Conservation (phyloP, 2,329 filamentous ascomycete genomes). For the Nannizzia gypsea region DNA sequence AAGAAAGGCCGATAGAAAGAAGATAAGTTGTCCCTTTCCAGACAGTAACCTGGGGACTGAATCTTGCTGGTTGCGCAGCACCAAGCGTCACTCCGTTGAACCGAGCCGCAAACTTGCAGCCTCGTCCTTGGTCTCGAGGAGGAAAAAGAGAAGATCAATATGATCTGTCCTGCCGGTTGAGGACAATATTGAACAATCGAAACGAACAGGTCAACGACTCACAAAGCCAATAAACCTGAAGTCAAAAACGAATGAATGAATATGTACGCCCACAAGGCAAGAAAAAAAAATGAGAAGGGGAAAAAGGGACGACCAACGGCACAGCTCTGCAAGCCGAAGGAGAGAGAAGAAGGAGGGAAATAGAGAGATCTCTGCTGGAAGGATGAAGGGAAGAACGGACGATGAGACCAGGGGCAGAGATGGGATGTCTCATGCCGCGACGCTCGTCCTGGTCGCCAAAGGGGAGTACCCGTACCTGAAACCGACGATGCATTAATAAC, state of each 20-base stretch:
- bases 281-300: background rate
- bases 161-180: background rate
- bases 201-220: slow-evolving; percentile 1
- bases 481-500: background rate
- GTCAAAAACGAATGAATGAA: background rate
- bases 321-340: slow-evolving; percentile 6
- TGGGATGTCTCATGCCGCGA: slow-evolving; percentile 4
- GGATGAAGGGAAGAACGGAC: background rate
- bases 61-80: background rate
- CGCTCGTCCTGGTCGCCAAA: background rate
- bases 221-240: background rate
- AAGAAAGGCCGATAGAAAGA: background rate
- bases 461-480: background rate
- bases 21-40: background rate
- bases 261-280: background rate
- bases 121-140: background rate
- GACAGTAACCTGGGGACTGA: background rate
- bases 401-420: slow-evolving; percentile 6
- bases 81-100: background rate
- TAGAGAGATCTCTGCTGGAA: slow-evolving; percentile 1
- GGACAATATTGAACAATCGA: background rate
- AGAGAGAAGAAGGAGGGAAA: slow-evolving; percentile 11
- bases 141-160: background rate
- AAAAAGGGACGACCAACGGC: background rate
- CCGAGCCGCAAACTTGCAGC: background rate